These are phyloP conservation scores for Articulospora tetracladia DNA, from an alignment of 495 filamentous ascomycete genomes.

Conservation along the genomic window DNA sequence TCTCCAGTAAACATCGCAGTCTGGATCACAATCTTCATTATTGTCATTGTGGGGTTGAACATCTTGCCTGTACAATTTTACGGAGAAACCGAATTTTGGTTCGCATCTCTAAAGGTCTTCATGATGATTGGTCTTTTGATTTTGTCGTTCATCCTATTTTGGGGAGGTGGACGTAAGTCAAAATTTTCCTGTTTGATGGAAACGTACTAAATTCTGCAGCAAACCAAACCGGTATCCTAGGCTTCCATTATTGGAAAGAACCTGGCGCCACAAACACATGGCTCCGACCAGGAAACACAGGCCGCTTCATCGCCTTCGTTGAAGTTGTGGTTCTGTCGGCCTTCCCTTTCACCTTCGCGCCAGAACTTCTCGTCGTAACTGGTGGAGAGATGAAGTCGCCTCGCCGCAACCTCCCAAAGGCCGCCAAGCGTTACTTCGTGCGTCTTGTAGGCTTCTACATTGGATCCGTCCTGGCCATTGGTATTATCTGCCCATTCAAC, in stretches of 20 bases:
- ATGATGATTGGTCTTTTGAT: constrained; percentile 64
- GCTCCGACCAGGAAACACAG: constrained; percentile 30
- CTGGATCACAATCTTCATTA: constrained; percentile 66
- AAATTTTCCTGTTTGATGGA: background rate
- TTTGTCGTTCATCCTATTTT: constrained; percentile 63
- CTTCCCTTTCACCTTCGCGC: constrained; percentile 54
- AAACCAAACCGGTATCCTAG: constrained; percentile 54
- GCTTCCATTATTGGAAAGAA: constrained; percentile 75
- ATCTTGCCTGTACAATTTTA: constrained; percentile 64
- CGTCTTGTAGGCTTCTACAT: constrained; percentile 56
- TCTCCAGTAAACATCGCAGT: constrained; percentile 66
- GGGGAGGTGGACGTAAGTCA: constrained; percentile 67
- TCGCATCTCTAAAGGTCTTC: constrained; percentile 65
- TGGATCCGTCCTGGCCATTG: constrained; percentile 48
- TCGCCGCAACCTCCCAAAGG: constrained; percentile 45
- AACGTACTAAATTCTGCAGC: background rate
- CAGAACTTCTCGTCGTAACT: constrained; percentile 52
- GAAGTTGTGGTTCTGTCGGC: constrained; percentile 41
- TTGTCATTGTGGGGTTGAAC: constrained; percentile 59
- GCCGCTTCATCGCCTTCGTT: constrained; percentile 35
- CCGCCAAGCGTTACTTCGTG: constrained; percentile 43
- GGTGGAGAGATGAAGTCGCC: constrained; percentile 40
- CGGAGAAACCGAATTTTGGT: constrained; percentile 82
- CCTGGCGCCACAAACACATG: constrained; percentile 50
- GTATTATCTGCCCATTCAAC: constrained; percentile 51